Percentiles rank a stretch among this genome's conserved stretches.
These are phyloP conservation scores for Oenanthe javanica DNA, from an alignment of 140 eudicot species.

Conservation along the genomic window DNA sequence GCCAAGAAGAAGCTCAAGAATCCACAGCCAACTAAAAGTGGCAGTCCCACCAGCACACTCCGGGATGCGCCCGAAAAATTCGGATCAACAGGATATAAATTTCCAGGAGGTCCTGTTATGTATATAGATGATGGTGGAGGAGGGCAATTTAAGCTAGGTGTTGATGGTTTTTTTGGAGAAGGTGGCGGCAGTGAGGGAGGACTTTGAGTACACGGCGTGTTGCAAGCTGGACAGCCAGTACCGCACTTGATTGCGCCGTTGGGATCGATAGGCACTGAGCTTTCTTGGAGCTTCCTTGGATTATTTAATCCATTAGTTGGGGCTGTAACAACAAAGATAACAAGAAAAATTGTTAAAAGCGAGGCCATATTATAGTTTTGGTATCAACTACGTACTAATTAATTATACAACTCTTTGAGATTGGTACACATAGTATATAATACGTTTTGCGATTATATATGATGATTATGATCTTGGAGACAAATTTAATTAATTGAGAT, in stretches of 20 bases:
- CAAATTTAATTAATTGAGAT: neutral
- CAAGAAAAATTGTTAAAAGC: neutral
- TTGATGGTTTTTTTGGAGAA: constrained; percentile 31
- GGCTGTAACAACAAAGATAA: constrained; percentile 1
- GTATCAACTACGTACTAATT: neutral
- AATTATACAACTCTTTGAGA: neutral
- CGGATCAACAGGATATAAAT: constrained; percentile 50
- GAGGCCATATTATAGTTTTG: neutral
- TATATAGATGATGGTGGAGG: constrained; percentile 53
- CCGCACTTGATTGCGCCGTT: constrained; percentile 39
- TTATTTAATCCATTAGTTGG: neutral
- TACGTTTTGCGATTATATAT: neutral
- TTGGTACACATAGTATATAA: neutral
- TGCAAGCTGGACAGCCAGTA: constrained; percentile 29
- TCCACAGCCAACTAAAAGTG: constrained; percentile 28
- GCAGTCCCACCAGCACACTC: constrained; percentile 28
- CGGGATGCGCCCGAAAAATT: constrained; percentile 28
- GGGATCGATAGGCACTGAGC: constrained; percentile 12
- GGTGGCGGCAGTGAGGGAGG: constrained; percentile 36
- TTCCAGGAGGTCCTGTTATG: constrained; percentile 71
- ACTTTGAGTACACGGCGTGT: constrained; percentile 36
- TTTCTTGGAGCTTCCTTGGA: constrained; percentile 20
- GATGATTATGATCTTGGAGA: neutral
- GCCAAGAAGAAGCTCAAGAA: constrained; percentile 30
- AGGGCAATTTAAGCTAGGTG: constrained; percentile 37